These are phyloP conservation scores for Stevia rebaudiana DNA, from an alignment of 140 eudicot genomes.

Conservation along the genomic window DNA sequence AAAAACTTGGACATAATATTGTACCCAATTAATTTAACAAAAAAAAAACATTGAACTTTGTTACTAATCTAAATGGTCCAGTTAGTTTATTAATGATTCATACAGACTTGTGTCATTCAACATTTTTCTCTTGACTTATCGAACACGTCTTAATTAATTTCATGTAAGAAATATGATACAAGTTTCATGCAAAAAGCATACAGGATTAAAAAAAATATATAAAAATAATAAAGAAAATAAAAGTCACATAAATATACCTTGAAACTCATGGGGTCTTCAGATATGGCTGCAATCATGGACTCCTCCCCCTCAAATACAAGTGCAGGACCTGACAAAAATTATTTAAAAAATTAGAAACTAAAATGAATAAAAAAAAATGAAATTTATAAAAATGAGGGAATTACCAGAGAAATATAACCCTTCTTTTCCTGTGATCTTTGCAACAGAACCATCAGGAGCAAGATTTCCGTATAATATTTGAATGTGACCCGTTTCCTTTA, in stretches of 20 bases:
- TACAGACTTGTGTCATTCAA: neutral
- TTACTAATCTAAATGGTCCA: too few relatives aligned
- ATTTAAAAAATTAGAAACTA: neutral
- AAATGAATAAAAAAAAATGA: neutral
- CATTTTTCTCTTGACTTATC: neutral
- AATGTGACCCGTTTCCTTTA: constrained; percentile 40
- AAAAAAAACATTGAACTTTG: neutral
- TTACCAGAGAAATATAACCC: constrained; percentile 90
- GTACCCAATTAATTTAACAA: neutral
- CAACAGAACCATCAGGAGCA: constrained; percentile 99
- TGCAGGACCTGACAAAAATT: constrained; percentile 59
- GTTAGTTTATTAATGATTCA: too few relatives aligned
- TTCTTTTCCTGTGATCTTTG: constrained; percentile 98
- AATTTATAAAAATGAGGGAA: neutral
- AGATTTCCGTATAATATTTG: constrained; percentile 91
- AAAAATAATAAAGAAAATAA: neutral
- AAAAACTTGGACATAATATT: neutral
- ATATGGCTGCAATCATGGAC: constrained; percentile 82
- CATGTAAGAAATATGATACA: neutral
- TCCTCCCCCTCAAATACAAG: constrained; percentile 98
- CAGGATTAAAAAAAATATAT: neutral
- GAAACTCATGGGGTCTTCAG: constrained; percentile 74
- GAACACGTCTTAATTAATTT: neutral
- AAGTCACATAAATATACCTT: constrained; percentile 45
- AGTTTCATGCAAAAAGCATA: neutral